Base-by-base conservation (phyloP, 495 filamentous ascomycete species). In the Aspergillus coremiiformis region DNA sequence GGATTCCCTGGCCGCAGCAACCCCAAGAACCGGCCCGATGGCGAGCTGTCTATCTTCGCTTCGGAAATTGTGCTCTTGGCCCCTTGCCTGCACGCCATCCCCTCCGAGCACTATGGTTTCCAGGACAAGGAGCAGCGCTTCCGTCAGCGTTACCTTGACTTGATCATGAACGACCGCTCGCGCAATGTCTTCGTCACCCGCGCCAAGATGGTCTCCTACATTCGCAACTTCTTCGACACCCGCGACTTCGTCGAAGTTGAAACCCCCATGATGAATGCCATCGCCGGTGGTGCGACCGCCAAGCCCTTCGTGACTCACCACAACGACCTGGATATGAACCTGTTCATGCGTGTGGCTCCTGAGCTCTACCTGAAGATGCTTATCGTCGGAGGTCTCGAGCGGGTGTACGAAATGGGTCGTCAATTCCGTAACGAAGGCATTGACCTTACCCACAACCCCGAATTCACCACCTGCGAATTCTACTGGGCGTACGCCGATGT, bases 401-500 rank as follows among this genome's bases (percentile, higher is more conserved):
- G 84, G 57, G 91, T 97, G 9, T 97, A 93, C 68, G 93, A 99
- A 62, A 78, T 97, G 46, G 93, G 94, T 17, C 81, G 86, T 2
- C 84, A 89, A 54, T 96, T 97, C 79, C 77, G 93, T 52, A 99
- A 97, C 59, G 93, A 99, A 67, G 90, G 89, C 48, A 87, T 94
- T 61, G 93, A 99, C 71, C 75, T 94, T 47, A 96, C 93, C 12
- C 94, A 99, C 77, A 99, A 99, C 73, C 93, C 93, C 2, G 93
- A 99, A 62, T 99, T 97, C 76, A 97, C 94, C 10, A 91, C 90
- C 11, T 90, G 86, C 63, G 94, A 99, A 68, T 96, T 96, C 75
- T 99, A 99, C 70, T 83, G 83, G 82, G 93, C 93, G 12, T 96
- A 91, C 57, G 89, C 90, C 32, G 94, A 97, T 70, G 78, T 92